Conservation (phyloP, 2,329 filamentous ascomycete genomes). For the Stachybotrys chartarum region DNA sequence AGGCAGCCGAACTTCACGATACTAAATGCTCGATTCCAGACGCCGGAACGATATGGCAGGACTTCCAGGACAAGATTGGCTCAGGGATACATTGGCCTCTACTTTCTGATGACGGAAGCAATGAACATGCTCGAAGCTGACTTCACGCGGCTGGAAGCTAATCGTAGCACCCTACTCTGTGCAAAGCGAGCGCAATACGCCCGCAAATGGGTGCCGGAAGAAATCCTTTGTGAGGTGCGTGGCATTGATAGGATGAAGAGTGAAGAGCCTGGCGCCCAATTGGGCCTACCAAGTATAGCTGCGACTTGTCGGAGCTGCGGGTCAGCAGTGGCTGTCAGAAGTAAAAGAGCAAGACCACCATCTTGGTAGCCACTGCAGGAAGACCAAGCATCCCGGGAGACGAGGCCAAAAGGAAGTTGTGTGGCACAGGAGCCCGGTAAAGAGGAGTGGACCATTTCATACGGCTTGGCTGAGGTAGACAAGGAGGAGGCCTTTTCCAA, state of each 20-base stretch:
- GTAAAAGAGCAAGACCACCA: neutral
- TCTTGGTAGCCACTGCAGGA: neutral
- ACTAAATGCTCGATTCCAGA: neutral
- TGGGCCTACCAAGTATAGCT: neutral
- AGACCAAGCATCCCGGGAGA: neutral
- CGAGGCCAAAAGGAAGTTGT: constrained; percentile 11
- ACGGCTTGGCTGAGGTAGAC: neutral
- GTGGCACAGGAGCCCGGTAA: constrained; percentile 4
- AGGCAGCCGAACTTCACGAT: neutral
- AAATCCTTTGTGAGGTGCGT: neutral
- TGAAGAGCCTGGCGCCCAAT: neutral
- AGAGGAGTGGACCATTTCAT: neutral
- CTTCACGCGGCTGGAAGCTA: neutral
- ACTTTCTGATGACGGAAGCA: neutral
- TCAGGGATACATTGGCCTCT: neutral
- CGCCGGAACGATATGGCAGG: neutral
- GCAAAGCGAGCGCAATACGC: neutral
- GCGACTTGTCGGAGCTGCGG: neutral
- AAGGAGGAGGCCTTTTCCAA: constrained; percentile 7
- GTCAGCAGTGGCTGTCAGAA: neutral
- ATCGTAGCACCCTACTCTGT: neutral
- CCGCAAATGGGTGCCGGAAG: neutral
- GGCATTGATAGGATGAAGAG: neutral
- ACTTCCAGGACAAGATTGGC: neutral
- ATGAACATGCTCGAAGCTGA: neutral